phyloP scores from a whole-genome alignment of 2,329 filamentous ascomycete genomes.

The Exophiala alcalophila region DNA sequence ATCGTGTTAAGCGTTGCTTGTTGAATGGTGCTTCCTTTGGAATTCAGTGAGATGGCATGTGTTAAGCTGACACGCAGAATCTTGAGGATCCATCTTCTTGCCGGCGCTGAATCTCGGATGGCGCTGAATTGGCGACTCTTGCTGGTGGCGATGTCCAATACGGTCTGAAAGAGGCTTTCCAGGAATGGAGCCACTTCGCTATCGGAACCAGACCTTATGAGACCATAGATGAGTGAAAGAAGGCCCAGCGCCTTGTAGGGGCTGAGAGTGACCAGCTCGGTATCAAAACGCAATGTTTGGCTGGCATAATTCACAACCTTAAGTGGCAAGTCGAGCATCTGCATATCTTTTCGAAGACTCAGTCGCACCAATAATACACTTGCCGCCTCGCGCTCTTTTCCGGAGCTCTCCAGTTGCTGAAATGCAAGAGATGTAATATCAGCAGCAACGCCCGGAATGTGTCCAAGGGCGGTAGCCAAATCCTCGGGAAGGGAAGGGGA shows the following conservation, averaged over 20 bases:
- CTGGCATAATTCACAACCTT: slow-evolving; percentile 70
- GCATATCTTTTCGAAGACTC: slow-evolving; percentile 84
- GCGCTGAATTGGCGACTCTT: slow-evolving; percentile 55
- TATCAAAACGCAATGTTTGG: slow-evolving; percentile 52
- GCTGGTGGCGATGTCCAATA: slow-evolving; percentile 57
- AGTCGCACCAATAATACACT: slow-evolving; percentile 76
- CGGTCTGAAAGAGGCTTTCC: slow-evolving; percentile 61
- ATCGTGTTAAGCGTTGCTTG: slow-evolving; percentile 44
- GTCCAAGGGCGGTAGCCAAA: slow-evolving; percentile 48
- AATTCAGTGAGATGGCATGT: slow-evolving; percentile 58
- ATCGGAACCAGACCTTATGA: slow-evolving; percentile 68
- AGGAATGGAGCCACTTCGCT: slow-evolving; percentile 70
- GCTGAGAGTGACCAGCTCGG: slow-evolving; percentile 42
- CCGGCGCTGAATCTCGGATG: slow-evolving; percentile 66
- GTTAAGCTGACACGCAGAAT: slow-evolving; percentile 72
- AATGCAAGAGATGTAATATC: slow-evolving; percentile 70
- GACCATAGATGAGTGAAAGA: slow-evolving; percentile 73
- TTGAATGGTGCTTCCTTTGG: slow-evolving; percentile 35
- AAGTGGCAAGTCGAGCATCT: slow-evolving; percentile 66
- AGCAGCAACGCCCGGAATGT: slow-evolving; percentile 66
- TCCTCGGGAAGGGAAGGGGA: slow-evolving; percentile 19
- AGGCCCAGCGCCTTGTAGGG: slow-evolving; percentile 76
- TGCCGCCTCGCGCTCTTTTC: slow-evolving; percentile 89
- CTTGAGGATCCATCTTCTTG: slow-evolving; percentile 80
- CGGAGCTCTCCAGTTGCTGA: slow-evolving; percentile 68